These are phyloP conservation scores for Penicillium manginii DNA, from an alignment of 495 filamentous ascomycete species.

Conservation along the genomic window DNA sequence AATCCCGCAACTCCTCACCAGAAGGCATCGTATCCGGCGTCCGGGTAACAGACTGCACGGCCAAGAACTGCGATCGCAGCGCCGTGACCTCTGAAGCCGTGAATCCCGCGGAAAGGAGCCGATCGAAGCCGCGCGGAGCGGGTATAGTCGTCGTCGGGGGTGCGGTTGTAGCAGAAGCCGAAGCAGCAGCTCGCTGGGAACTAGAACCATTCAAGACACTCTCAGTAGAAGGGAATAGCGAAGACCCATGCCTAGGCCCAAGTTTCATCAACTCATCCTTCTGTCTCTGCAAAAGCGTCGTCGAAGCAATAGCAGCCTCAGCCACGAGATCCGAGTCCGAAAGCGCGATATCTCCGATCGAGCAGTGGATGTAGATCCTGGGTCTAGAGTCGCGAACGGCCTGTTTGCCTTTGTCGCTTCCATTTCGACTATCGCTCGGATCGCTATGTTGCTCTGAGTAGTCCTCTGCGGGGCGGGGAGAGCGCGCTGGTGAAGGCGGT, in stretches of 20 bases:
- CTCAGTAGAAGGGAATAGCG: conserved; percentile 5
- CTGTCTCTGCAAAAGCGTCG: conserved; percentile 25
- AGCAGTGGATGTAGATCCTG: conserved; percentile 86
- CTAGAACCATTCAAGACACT: too few relatives aligned
- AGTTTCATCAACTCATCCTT: conserved; percentile 12
- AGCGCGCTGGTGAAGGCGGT: conserved; percentile 52
- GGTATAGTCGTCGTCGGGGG: conserved; percentile 50
- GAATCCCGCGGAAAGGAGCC: conserved; percentile 79
- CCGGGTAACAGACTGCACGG: conserved; percentile 72
- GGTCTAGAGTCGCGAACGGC: conserved; percentile 47
- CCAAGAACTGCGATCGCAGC: conserved; percentile 83
- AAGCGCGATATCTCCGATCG: conserved; percentile 69
- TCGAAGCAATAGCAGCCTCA: conserved; percentile 62
- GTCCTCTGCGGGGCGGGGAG: conserved; percentile 28
- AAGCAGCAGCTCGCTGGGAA: not conserved
- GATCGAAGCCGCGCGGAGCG: conserved; percentile 85
- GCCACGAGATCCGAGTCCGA: conserved; percentile 65
- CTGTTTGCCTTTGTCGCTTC: conserved; percentile 55
- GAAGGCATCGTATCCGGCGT: conserved; percentile 86
- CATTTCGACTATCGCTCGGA: conserved; percentile 34
- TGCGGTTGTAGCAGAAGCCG: conserved; percentile 12
- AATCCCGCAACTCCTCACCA: conserved; percentile 56
- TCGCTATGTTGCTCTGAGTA: conserved; percentile 4
- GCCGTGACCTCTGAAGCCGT: conserved; percentile 77
- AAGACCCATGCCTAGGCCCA: conserved; percentile 5